Base-by-base conservation (phyloP, 2,329 filamentous ascomycete species). In the Bipolaris victoriae region DNA sequence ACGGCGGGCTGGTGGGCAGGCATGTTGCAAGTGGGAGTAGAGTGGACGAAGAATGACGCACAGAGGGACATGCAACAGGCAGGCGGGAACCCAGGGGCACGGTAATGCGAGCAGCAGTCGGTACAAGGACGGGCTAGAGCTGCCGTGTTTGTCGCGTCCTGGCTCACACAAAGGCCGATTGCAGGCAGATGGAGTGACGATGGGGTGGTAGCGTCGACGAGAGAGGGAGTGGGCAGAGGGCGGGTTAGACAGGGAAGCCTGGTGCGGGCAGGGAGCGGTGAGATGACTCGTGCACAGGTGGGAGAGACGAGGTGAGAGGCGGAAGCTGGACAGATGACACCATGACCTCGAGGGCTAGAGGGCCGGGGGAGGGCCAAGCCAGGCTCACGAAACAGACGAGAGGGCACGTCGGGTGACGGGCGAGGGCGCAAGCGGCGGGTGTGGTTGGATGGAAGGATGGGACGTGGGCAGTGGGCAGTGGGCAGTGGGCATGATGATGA, bases 241-340 rank as follows among this genome's bases (percentile, higher is more conserved):
- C 52, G 66, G 44, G 60, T 60, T 58, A 56, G 65, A 65, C 64
- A 68, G 62, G 69, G 66, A 65, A 63, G 59, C 41, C 55, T 46
- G 62, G 43, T 62, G 58, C 49, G 63, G 48, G 48, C 57, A 63
- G 50, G 54, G 56, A 65, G 72, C 72, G 72, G 72, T 75, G 71
- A 74, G 60, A 70, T 74, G 72, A 76, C 72, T 76, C 72, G 72
- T 63, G 71, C 58, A 55, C 65, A 58, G 26, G 10, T 29, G 15
- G 24, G 24, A 39, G 36, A n/a, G 16, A 9, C 61, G 58, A 49
- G 58, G 60, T 61, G 58, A 55, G 16, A 61, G 62, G 47, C 59
- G 60, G 57, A 65, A 67, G 66, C 62, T 71, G 69, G 68, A 72
- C 69, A 65, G 63, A 76, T 74, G 70, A 76, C 71, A 73, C 49